A percentile compares a stretch with the other conserved stretches of the same genome.
These are phyloP conservation scores for Trichoderma breve DNA, from an alignment of 2,329 filamentous ascomycete species.

Conservation along the genomic window DNA sequence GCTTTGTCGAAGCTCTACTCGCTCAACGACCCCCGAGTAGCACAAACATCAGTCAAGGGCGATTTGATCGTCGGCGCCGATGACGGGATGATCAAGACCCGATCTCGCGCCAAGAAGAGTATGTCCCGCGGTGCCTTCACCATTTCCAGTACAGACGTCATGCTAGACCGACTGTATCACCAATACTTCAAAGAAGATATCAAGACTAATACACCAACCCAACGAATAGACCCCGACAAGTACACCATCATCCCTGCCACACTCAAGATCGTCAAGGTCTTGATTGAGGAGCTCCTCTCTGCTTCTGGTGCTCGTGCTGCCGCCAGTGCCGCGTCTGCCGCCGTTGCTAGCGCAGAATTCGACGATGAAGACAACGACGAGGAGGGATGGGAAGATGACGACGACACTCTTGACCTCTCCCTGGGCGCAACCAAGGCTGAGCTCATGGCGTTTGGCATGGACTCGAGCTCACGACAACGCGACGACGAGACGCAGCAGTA, in stretches of 20 bases:
- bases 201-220: conserved; percentile 29
- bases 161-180: conserved; percentile 25
- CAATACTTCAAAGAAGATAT: conserved; percentile 23
- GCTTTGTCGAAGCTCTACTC: conserved; percentile 89
- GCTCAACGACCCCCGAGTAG: conserved; percentile 76
- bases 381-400: conserved; percentile 87
- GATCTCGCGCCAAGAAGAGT: conserved; percentile 84
- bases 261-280: conserved; percentile 93
- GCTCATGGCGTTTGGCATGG: conserved; percentile 74
- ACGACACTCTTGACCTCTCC: conserved; percentile 73
- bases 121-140: conserved; percentile 32
- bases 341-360: conserved; percentile 58
- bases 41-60: conserved; percentile 81
- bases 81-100: conserved; percentile 81
- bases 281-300: conserved; percentile 86
- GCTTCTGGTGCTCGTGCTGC: conserved; percentile 66
- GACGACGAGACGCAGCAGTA: conserved; percentile 92
- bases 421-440: conserved; percentile 67
- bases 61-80: conserved; percentile 80
- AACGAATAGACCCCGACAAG: conserved; percentile 70
- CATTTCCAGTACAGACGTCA: conserved; percentile 23
- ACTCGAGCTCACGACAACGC: conserved; percentile 59
- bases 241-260: conserved; percentile 85
- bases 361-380: conserved; percentile 69
- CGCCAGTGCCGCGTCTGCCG: conserved; percentile 61